A percentile compares a stretch with the other conserved stretches of the same genome.
Evolutionary conservation across 768 basidiomycete genomes (phyloP).

Genomic region (Lyophyllum semitale): DNA sequence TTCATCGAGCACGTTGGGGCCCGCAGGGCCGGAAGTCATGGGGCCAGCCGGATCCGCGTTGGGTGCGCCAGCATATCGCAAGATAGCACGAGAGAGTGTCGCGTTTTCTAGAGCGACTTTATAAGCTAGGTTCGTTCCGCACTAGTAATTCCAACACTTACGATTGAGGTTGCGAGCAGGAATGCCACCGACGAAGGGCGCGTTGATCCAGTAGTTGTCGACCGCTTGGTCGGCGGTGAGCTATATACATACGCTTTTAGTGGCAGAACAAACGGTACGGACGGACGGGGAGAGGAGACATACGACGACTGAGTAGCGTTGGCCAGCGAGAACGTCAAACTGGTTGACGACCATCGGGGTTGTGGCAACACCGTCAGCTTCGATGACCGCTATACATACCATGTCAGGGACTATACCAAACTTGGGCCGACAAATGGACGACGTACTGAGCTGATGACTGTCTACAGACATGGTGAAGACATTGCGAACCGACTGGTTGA

Average conservation of each 20-base stretch:
- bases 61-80: constrained; percentile 36
- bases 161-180: constrained; percentile 23
- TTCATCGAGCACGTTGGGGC: constrained; percentile 30
- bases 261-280: too few relatives aligned
- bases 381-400: constrained; percentile 27
- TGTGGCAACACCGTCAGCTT: constrained; percentile 34
- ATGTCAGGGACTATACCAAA: not conserved
- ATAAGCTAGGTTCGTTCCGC: not conserved
- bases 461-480: constrained; percentile 41
- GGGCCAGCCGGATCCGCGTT: constrained; percentile 27
- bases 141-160: constrained; percentile 4
- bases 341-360: constrained; percentile 29
- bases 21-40: constrained; percentile 19
- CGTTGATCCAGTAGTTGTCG: constrained; percentile 44
- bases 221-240: constrained; percentile 38
- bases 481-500: constrained; percentile 49
- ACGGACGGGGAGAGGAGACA: constrained; percentile 9
- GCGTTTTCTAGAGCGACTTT: constrained; percentile 25
- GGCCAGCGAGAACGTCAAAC: constrained; percentile 41
- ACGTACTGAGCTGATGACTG: constrained; percentile 25
- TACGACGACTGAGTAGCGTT: constrained; percentile 42
- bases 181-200: constrained; percentile 24
- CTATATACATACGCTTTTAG: constrained; percentile 14
- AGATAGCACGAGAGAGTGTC: constrained; percentile 32
- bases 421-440: not conserved